These are phyloP conservation scores for Colletotrichum sidae DNA, from an alignment of 2,329 filamentous ascomycete species.

Conservation along the genomic window DNA sequence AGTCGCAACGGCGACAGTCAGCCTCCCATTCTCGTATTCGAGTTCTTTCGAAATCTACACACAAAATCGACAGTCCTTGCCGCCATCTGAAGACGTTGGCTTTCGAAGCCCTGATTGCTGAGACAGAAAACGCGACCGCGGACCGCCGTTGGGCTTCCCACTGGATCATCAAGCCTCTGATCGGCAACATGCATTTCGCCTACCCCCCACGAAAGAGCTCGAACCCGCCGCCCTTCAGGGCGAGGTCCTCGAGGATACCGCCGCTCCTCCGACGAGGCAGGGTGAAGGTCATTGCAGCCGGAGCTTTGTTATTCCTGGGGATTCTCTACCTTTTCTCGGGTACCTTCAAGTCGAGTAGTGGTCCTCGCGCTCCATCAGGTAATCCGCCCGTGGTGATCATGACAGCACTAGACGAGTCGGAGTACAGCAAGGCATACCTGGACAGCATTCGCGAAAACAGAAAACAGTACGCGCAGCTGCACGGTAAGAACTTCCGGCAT, in stretches of 20 bases:
- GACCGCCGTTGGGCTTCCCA: constrained; percentile 1
- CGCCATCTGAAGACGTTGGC: constrained; percentile 1
- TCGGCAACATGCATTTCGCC: constrained; percentile 83
- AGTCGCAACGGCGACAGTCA: constrained; percentile 33
- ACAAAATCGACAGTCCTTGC: constrained; percentile 5
- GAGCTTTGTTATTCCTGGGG: constrained; percentile 65
- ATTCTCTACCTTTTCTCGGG: constrained; percentile 70
- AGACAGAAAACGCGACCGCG: constrained; percentile 12
- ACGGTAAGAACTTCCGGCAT: constrained; percentile 70
- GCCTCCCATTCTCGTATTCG: constrained; percentile 28
- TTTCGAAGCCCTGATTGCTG: background rate
- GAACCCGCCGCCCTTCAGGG: constrained; percentile 77
- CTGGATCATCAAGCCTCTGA: background rate
- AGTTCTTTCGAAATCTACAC: constrained; percentile 7
- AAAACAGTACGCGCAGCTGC: constrained; percentile 83
- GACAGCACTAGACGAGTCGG: constrained; percentile 80
- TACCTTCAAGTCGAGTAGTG: constrained; percentile 21
- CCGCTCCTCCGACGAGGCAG: constrained; percentile 71
- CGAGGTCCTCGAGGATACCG: constrained; percentile 63
- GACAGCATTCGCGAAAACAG: constrained; percentile 84
- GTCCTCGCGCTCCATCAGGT: constrained; percentile 58
- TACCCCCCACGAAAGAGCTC: constrained; percentile 88
- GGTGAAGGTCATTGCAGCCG: constrained; percentile 67
- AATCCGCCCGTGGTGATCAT: constrained; percentile 80
- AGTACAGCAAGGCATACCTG: constrained; percentile 74